Evolutionary conservation across 441 rosid species (phyloP).

Genomic region (Corymbia calophylla): DNA sequence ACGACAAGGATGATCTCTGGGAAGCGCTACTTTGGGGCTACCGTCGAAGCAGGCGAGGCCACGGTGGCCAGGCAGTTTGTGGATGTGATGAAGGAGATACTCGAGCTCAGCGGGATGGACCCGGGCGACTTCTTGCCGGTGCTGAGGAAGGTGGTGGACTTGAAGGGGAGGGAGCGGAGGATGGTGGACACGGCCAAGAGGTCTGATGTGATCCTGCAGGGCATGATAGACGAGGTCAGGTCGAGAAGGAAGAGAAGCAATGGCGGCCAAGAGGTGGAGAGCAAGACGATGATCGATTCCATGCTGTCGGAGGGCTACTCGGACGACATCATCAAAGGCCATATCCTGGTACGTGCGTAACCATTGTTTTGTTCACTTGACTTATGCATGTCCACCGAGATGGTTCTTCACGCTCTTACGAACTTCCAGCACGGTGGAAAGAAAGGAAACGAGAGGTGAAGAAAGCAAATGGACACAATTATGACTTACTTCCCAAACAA

Average conservation of each 20-base stretch:
- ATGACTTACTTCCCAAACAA: no score
- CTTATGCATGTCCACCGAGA: neutral
- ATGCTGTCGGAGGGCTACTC: neutral
- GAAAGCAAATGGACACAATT: neutral
- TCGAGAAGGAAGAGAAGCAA: neutral
- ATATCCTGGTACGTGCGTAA: neutral
- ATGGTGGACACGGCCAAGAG: neutral
- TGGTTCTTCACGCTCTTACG: neutral
- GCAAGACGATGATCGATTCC: neutral
- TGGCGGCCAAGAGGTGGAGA: neutral
- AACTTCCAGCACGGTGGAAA: neutral
- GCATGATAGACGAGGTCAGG: neutral
- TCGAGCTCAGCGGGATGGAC: conserved; percentile 6
- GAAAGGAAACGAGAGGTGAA: neutral
- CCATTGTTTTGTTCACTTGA: neutral
- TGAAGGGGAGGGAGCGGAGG: neutral
- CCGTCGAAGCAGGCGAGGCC: neutral
- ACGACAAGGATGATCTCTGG: conserved; percentile 21
- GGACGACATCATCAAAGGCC: neutral
- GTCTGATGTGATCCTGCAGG: neutral
- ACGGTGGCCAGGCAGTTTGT: conserved; percentile 7
- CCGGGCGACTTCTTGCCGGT: conserved; percentile 9
- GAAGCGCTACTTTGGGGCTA: conserved; percentile 6
- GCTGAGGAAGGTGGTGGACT: conserved; percentile 13
- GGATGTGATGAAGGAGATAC: neutral